These are phyloP conservation scores for Cercospora sp. DNA, from an alignment of 2,329 filamentous ascomycete species.

Conservation along the genomic window DNA sequence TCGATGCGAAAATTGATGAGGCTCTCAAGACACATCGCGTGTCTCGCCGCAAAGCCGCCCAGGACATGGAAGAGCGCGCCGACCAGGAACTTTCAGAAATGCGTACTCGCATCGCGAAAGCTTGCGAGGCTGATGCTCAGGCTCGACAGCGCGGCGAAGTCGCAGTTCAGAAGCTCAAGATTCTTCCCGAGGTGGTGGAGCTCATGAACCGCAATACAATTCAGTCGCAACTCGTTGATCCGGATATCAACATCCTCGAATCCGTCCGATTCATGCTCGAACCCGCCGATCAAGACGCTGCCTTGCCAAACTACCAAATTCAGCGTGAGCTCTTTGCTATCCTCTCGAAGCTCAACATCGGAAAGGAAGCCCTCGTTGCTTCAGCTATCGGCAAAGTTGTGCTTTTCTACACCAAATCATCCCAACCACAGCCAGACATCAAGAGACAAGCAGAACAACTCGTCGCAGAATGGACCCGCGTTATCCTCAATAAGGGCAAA, in stretches of 20 bases:
- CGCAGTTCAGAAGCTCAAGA: slow-evolving; percentile 88
- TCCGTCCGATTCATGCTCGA: slow-evolving; percentile 97
- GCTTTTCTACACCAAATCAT: slow-evolving; percentile 95
- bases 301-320: slow-evolving; percentile 93
- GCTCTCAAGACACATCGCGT: slow-evolving; percentile 82
- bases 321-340: slow-evolving; percentile 90
- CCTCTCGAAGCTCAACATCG: slow-evolving; percentile 77
- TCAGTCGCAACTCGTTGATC: slow-evolving; percentile 81
- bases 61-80: slow-evolving; percentile 86
- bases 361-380: slow-evolving; percentile 85
- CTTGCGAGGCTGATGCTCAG: slow-evolving; percentile 81
- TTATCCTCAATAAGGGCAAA: slow-evolving; percentile 81
- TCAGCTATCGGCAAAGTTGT: slow-evolving; percentile 96
- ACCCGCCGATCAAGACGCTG: slow-evolving; percentile 81
- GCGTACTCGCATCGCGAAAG: slow-evolving; percentile 85
- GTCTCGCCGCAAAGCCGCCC: slow-evolving; percentile 78
- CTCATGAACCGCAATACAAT: slow-evolving; percentile 88
- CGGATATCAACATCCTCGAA: slow-evolving; percentile 91
- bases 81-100: slow-evolving; percentile 88
- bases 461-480: slow-evolving; percentile 93
- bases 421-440: slow-evolving; percentile 81
- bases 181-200: slow-evolving; percentile 85
- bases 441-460: slow-evolving; percentile 91
- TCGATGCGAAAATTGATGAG: slow-evolving; percentile 84
- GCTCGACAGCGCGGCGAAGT: slow-evolving; percentile 77